Base-by-base conservation (phyloP, 1,284 basidiomycete species). In the Schizophyllum amplum region DNA sequence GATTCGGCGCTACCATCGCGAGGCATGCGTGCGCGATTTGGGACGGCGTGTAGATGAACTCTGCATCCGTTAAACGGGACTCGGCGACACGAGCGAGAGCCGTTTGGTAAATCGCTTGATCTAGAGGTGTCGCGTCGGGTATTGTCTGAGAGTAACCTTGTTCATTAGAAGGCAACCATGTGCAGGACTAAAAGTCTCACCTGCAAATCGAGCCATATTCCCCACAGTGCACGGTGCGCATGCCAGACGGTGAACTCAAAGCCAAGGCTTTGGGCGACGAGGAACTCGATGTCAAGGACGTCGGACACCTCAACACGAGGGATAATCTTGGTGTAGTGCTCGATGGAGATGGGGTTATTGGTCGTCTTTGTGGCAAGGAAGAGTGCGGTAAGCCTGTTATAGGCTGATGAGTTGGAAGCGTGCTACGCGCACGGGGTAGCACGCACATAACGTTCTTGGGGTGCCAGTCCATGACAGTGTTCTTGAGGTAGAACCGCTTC, bases 391-490 rank as follows among this genome's bases (percentile, higher is more conserved):
- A 98, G 79, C 94, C 95, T 98, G 65, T 22, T n/a, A 53, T 23
- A 33, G 20, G 27, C 26, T n/a, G 25, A 53, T 17, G 48, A 61
- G 48, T 25, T 57, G 21, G n/a, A 13, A 23, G 54, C 15, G 17
- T n/a, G 26, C 50, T 20, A 21, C 11, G 55, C 15, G 15, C 49
- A 55, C 58, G 26, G 53, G 46, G n/a, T 53, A 24, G 5, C 22
- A 72, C 89, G 55, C 68, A 97, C 96, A 99, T 98, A 67, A 99
- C 92, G 65, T 92, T 91, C 73, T 97, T 97, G 0, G 96, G 97
- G 72, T 99, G 97, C 85, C 93, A 98, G 68, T 99, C 95, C 94
- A 99, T 98, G 55, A 94, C 93, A 1, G 94, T 98, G 67, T 99
- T 99, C 72, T 92, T 90, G 55, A 99, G 79, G 69, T 99, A 99